Base-by-base conservation (phyloP, 2,329 filamentous ascomycete species). In the Arthrobotrys conoides region DNA sequence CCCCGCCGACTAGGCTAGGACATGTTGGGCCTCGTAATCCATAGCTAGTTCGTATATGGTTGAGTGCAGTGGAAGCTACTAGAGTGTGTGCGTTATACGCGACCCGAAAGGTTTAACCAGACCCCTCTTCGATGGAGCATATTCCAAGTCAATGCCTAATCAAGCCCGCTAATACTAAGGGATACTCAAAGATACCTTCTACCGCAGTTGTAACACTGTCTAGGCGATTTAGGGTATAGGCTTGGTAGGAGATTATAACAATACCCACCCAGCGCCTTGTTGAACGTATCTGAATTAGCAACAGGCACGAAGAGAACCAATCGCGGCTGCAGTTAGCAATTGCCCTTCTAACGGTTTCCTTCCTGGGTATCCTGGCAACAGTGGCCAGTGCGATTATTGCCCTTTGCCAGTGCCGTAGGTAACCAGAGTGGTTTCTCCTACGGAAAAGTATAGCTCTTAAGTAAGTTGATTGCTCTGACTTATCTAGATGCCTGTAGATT, bases 281-380 rank as follows among this genome's bases (percentile, higher is more conserved):
- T 73, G 61, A 36, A 73, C 18, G 33, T 46, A 63, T 71, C 61
- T 51, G 10, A 51, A 65, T 55, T 33, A 16, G 24, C 57, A 48
- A 36, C 33, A 30, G 27, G 49, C 22, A 61, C 30, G 6, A n/a
- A 48, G 16, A 16, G 55, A 63, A 33, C 73, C 73, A 71, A 77
- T 68, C 46, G 63, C 41, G 64, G 27, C 14, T 77, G 67, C 73
- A 77, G 66, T 3, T 48, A 51, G 16, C 14, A 64, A 38, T 61
- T 44, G 55, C 49, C 51, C 61, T 48, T 20, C 27, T 55, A 61
- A 71, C 64, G 55, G 71, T 68, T 71, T 68, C 33, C 53, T 68
- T 67, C 67, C 61, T 68, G 61, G 73, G 73, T 38, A 71, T 67
- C 67, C 59, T 46, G 41, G 59, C 64, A 57, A 66, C 66, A 67